A percentile compares a stretch with the other conserved stretches of the same genome.
These are phyloP conservation scores for Leccinum huronense DNA, from an alignment of 1,284 basidiomycete species.

Conservation along the genomic window DNA sequence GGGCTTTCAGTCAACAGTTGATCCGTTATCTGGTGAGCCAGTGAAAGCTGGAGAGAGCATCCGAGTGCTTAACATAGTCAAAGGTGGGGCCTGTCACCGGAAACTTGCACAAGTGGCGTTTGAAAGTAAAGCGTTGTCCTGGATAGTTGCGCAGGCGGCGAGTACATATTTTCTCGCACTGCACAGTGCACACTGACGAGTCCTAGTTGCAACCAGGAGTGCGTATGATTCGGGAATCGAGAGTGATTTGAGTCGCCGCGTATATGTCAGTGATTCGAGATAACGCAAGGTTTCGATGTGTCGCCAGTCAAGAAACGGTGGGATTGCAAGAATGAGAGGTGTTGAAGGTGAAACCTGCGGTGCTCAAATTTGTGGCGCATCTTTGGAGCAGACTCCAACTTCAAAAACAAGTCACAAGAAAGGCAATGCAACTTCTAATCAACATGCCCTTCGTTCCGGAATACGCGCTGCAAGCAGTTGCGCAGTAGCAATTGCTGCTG, in stretches of 20 bases:
- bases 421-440: background rate
- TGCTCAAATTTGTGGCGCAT: background rate
- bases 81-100: background rate
- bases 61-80: background rate
- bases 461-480: background rate
- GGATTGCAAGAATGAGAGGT: background rate
- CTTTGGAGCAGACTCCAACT: background rate
- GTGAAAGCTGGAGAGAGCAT: background rate
- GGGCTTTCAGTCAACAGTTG: background rate
- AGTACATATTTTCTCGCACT: constrained; percentile 8
- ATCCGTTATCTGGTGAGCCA: background rate
- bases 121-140: background rate
- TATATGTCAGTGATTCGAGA: background rate
- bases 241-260: background rate
- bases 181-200: background rate
- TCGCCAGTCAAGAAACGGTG: background rate
- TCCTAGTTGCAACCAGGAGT: background rate
- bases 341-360: background rate
- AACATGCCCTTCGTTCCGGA: background rate
- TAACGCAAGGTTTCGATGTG: background rate
- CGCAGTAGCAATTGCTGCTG: too few relatives aligned
- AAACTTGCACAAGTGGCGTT: constrained; percentile 8
- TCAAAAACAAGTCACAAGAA: background rate
- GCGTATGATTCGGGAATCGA: background rate
- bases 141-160: constrained; percentile 3